Percentiles rank a stretch among this genome's conserved stretches.
These are phyloP conservation scores for Penicillium corylophilum DNA, from an alignment of 2,329 filamentous ascomycete genomes.

Conservation along the genomic window DNA sequence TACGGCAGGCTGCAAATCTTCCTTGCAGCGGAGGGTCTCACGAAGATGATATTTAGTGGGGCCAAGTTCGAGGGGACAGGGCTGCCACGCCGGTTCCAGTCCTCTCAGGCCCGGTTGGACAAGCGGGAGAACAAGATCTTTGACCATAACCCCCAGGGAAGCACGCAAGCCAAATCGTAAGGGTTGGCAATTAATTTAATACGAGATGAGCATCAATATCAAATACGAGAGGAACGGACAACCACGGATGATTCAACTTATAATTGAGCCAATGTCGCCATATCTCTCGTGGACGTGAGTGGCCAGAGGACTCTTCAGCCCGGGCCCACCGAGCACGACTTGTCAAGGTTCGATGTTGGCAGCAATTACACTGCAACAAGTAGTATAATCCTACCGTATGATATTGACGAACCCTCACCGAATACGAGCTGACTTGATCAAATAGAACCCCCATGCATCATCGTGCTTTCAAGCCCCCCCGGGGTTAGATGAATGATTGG, in stretches of 20 bases:
- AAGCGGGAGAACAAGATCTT: constrained; percentile 20
- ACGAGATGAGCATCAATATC: neutral
- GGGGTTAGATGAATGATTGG: neutral
- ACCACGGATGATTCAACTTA: neutral
- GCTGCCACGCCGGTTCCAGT: constrained; percentile 34
- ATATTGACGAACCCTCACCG: neutral
- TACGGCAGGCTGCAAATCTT: constrained; percentile 66
- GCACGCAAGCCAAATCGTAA: constrained; percentile 4
- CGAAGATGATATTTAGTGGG: constrained; percentile 50
- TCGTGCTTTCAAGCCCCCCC: neutral
- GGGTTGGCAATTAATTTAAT: neutral
- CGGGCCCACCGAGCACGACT: neutral
- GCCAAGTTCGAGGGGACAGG: constrained; percentile 26
- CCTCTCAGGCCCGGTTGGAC: constrained; percentile 26
- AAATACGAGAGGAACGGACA: neutral
- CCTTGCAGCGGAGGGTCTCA: constrained; percentile 59
- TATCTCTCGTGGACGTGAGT: neutral
- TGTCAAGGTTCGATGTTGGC: neutral
- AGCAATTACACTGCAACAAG: no score
- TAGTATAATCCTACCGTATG: neutral
- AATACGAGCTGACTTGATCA: neutral
- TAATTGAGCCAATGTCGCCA: neutral
- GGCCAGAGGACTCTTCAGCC: neutral
- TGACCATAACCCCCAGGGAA: neutral
- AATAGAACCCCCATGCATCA: neutral